Conservation (phyloP, 2,329 filamentous ascomycete genomes). For the Orbilia brochopaga region DNA sequence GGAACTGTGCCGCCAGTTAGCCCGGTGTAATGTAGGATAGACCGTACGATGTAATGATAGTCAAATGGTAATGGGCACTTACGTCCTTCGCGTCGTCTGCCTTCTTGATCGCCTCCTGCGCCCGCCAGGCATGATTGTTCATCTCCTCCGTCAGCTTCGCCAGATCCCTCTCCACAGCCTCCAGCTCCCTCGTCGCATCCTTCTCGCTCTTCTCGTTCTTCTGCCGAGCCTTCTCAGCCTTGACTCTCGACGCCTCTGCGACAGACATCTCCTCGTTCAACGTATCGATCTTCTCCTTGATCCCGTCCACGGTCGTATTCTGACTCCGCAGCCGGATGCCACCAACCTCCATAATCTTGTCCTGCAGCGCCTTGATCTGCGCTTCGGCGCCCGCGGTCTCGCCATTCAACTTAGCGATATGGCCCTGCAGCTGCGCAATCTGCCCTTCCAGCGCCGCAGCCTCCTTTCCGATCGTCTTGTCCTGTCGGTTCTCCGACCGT, state of each 20-base stretch:
- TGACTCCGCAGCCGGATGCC: constrained; percentile 90
- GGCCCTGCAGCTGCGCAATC: constrained; percentile 74
- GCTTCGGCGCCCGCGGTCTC: constrained; percentile 90
- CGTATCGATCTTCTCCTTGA: constrained; percentile 83
- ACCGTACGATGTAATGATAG: not conserved
- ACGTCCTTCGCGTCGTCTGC: constrained; percentile 81
- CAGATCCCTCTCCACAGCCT: constrained; percentile 72
- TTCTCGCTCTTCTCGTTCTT: constrained; percentile 85
- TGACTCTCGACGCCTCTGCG: constrained; percentile 85
- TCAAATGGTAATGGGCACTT: no score
- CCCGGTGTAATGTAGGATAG: not conserved
- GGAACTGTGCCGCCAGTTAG: constrained; percentile 61
- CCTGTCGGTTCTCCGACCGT: constrained; percentile 58
- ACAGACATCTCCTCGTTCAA: constrained; percentile 81
- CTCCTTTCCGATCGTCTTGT: constrained; percentile 80
- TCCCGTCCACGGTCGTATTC: constrained; percentile 84
- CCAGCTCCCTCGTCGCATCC: constrained; percentile 80
- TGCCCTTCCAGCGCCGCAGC: constrained; percentile 78
- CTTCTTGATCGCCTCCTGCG: constrained; percentile 72
- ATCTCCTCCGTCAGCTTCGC: constrained; percentile 80
- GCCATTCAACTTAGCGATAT: constrained; percentile 77
- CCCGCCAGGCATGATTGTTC: constrained; percentile 74
- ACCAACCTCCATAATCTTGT: constrained; percentile 98
- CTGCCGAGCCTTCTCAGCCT: constrained; percentile 86
- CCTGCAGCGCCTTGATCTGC: constrained; percentile 89